Conservation (phyloP, 2,329 filamentous ascomycete species). For the Eutypella sp. region DNA sequence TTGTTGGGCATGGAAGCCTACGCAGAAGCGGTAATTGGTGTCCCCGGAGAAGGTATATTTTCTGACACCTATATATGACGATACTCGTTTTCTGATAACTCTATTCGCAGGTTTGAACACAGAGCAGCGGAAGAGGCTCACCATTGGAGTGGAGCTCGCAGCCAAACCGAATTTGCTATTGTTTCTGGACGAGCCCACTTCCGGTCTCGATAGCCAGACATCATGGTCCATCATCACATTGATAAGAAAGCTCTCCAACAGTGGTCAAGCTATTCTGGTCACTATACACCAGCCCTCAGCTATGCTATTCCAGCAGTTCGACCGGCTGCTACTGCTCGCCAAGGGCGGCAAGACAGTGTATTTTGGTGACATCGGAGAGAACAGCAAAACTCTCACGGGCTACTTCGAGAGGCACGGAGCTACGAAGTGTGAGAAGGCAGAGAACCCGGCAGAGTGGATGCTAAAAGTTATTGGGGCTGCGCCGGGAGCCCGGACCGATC, state of each 20-base stretch:
- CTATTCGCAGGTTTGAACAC: conserved; percentile 26
- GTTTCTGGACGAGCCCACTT: conserved; percentile 72
- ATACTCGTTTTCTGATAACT: too few relatives aligned
- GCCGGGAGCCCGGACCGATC: conserved; percentile 4
- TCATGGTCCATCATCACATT: conserved; percentile 67
- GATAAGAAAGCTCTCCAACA: conserved; percentile 55
- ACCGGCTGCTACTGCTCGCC: conserved; percentile 48
- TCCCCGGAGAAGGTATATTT: conserved; percentile 57
- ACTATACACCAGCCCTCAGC: conserved; percentile 41
- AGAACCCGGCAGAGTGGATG: conserved; percentile 64
- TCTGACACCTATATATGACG: too few relatives aligned
- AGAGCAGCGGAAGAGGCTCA: conserved; percentile 50
- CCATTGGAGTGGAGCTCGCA: conserved; percentile 69
- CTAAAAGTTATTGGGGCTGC: conserved; percentile 31
- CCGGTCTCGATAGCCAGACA: conserved; percentile 67
- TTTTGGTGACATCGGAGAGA: conserved; percentile 50
- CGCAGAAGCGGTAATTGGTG: conserved; percentile 64
- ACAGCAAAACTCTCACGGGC: conserved; percentile 40
- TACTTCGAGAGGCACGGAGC: conserved; percentile 59
- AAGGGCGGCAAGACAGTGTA: conserved; percentile 52
- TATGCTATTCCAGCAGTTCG: conserved; percentile 39
- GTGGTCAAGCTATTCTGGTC: conserved; percentile 36
- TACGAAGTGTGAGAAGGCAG: conserved; percentile 42
- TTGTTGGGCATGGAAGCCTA: conserved; percentile 63
- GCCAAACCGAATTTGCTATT: conserved; percentile 66